Conservation (phyloP, 768 basidiomycete species). For the Pisolithus albus region DNA sequence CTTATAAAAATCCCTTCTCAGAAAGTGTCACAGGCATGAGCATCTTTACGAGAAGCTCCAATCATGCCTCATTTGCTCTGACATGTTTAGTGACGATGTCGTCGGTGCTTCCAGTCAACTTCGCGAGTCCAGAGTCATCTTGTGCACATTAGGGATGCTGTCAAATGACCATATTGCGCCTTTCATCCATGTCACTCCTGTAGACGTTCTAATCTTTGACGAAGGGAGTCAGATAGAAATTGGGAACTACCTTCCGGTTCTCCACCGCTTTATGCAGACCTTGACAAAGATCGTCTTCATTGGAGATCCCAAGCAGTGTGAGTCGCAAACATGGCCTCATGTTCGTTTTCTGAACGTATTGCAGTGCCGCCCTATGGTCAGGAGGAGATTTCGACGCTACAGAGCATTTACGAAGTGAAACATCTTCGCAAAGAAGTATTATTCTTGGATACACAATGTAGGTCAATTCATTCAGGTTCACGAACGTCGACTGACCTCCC, state of each 20-base stretch:
- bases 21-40: conserved; percentile 37
- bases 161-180: conserved; percentile 18
- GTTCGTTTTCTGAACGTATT: neutral
- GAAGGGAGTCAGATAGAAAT: conserved; percentile 44
- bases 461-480: conserved; percentile 12
- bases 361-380: conserved; percentile 75
- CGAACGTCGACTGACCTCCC: neutral
- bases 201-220: conserved; percentile 36
- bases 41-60: conserved; percentile 37
- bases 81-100: conserved; percentile 16
- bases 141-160: conserved; percentile 46
- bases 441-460: conserved; percentile 72
- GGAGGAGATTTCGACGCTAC: conserved; percentile 56
- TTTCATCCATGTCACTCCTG: conserved; percentile 25
- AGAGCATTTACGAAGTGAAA: conserved; percentile 67
- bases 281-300: conserved; percentile 33
- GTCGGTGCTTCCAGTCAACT: conserved; percentile 20
- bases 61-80: conserved; percentile 32
- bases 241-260: conserved; percentile 33
- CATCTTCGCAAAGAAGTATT: conserved; percentile 45
- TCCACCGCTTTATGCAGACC: conserved; percentile 19
- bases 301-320: conserved; percentile 35
- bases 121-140: conserved; percentile 28
- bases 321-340: neutral
- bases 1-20: neutral